These are phyloP conservation scores for Anastatica hierochuntica DNA, from an alignment of 345 rosid genomes.

Conservation along the genomic window DNA sequence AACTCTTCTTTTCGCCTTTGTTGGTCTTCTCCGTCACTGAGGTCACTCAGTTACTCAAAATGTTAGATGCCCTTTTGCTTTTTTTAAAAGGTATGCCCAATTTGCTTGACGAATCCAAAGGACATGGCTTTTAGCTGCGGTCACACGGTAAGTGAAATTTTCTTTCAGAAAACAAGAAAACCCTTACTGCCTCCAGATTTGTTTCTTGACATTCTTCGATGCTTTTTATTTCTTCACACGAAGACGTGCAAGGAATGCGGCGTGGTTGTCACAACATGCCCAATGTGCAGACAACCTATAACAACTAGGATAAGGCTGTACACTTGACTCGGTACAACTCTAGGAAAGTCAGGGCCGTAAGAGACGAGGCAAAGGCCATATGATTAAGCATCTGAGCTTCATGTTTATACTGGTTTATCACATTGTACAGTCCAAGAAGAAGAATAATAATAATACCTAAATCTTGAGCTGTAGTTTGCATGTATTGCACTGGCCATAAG, in stretches of 20 bases:
- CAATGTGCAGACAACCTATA: conserved; percentile 66
- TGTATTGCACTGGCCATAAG: background rate
- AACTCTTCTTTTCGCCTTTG: background rate
- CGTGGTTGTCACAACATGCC: conserved; percentile 42
- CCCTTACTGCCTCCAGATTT: background rate
- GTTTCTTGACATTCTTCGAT: background rate
- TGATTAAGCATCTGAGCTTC: conserved; percentile 3
- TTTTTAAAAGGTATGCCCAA: conserved; percentile 65
- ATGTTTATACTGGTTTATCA: background rate
- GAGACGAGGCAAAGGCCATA: background rate
- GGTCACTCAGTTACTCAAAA: background rate
- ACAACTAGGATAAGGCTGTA: conserved; percentile 60
- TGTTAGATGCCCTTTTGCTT: background rate
- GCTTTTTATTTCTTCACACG: background rate
- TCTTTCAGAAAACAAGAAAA: background rate
- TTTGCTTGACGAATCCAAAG: conserved; percentile 83
- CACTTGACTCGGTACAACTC: conserved; percentile 23
- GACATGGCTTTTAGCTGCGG: conserved; percentile 99
- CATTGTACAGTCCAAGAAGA: background rate
- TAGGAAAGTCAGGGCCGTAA: too few species aligned
- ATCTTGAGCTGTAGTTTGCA: background rate
- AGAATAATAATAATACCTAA: background rate
- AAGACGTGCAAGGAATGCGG: conserved; percentile 94
- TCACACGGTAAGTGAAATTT: conserved; percentile 51
- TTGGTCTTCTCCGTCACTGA: background rate